Conservation (phyloP, 2,329 filamentous ascomycete species). For the Aspergillus chevalieri region DNA sequence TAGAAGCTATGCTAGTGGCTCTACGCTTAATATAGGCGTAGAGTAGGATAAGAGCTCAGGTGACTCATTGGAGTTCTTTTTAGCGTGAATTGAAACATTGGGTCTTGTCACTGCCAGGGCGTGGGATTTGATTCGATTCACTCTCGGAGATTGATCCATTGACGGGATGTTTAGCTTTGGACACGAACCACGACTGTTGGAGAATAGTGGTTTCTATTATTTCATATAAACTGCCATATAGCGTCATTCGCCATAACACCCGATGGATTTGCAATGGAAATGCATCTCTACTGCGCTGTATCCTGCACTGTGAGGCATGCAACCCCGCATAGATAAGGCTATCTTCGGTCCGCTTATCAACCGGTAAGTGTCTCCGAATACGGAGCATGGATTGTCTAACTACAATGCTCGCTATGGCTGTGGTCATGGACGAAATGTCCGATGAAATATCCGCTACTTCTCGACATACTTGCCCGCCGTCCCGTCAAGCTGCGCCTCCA, state of each 20-base stretch:
- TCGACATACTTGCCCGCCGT: slow-evolving; percentile 48
- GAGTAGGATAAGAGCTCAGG: no score
- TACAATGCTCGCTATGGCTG: neutral
- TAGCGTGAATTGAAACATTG: neutral
- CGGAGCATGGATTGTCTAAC: neutral
- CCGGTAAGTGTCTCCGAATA: slow-evolving; percentile 13
- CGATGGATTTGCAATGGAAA: no score
- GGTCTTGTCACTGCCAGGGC: slow-evolving; percentile 18
- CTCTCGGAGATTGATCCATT: no score
- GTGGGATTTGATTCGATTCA: slow-evolving; percentile 4
- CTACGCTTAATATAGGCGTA: no score
- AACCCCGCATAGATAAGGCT: slow-evolving; percentile 29
- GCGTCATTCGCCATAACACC: no score
- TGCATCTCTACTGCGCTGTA: no score
- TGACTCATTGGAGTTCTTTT: neutral
- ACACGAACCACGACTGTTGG: no score
- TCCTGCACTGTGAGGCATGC: neutral
- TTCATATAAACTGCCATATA: no score
- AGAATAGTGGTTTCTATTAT: no score
- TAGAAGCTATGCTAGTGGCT: neutral
- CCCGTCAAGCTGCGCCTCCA: slow-evolving; percentile 56
- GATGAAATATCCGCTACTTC: slow-evolving; percentile 8
- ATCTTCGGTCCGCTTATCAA: slow-evolving; percentile 19
- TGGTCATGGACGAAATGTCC: neutral
- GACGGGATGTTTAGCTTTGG: no score